Evolutionary conservation across 352 stramenopile genomes (phyloP), one percentile per base, ranked within the genome.

Genomic region (Globisporangium takayamanum): DNA sequence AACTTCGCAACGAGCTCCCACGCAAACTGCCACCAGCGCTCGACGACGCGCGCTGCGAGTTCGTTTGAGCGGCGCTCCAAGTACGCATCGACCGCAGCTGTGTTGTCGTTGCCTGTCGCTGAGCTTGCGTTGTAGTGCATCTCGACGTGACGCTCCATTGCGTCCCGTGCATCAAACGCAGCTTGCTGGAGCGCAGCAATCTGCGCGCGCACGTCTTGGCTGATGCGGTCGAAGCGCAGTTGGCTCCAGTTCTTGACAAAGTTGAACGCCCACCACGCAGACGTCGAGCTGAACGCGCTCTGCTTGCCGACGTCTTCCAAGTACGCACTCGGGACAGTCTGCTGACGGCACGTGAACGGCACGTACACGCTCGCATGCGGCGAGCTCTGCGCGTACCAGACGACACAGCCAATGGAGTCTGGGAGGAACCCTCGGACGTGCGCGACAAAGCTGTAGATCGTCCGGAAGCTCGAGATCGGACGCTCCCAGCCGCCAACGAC

Each of bases 381-480:
- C 28, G 72, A 73, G 60, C 68, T 73, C 57, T 87, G 71, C 0
- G 39, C 73, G 56, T 81, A 87, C 77, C 77, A 87, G 39, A 73
- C 59, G 10, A 81, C 65, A 28, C 73, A 74, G 30, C 72, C 72
- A 4, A 84, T 37, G 18, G 57, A 22, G 46, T 83, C 73, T 0
- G 58, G 55, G 18, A 84, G 3, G 41, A 67, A 47, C 0, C 50
- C 37, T 7, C 74, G 62, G 12, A 70, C 65, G 18, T 87, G 77
- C 5, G 78, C 45, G 15, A 80, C 65, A 62, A 96, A 95, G 48
- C 74, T 88, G 60, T 76, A 87, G 30, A 85, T 67, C 46, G 88
- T 96, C 28, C 90, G 85, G 61, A 89, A 95, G 26, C 96, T 76
- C 16, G 87, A 95, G 63, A 97, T 97, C 0, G 85, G 66, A 15